Evolutionary conservation across 2,329 filamentous ascomycete genomes (phyloP).

Genomic region (Neofusicoccum kwambonambiense): DNA sequence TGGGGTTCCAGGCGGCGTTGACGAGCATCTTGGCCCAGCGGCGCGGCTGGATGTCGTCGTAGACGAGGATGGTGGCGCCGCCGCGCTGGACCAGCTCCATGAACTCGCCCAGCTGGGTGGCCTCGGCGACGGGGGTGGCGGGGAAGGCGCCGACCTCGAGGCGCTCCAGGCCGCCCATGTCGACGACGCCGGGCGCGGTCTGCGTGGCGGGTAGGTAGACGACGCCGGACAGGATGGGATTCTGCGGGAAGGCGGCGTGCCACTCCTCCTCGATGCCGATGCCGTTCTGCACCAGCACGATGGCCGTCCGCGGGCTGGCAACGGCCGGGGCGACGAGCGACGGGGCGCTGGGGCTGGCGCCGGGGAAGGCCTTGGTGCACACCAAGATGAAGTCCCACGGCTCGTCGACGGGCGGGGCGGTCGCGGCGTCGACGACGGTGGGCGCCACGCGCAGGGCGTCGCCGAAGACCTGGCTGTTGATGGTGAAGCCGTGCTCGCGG

Average conservation of each 20-base stretch:
- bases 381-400: constrained; percentile 51
- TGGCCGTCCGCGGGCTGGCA: constrained; percentile 44
- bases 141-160: constrained; percentile 55
- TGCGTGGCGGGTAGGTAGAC: constrained; percentile 56
- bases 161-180: constrained; percentile 47
- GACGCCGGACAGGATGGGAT: constrained; percentile 57
- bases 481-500: constrained; percentile 41
- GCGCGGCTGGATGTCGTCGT: constrained; percentile 55
- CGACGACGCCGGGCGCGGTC: constrained; percentile 47
- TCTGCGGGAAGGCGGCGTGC: constrained; percentile 46
- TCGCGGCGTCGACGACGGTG: constrained; percentile 36
- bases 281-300: constrained; percentile 63
- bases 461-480: constrained; percentile 24
- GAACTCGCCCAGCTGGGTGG: constrained; percentile 23
- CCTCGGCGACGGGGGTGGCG: constrained; percentile 23
- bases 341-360: constrained; percentile 26
- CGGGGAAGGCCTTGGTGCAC: constrained; percentile 47
- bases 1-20: constrained; percentile 62
- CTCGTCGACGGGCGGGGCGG: constrained; percentile 5
- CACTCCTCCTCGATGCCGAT: constrained; percentile 61
- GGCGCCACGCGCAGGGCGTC: constrained; percentile 38
- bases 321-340: constrained; percentile 43
- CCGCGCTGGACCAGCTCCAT: constrained; percentile 43
- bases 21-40: constrained; percentile 62
- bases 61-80: constrained; percentile 49